phyloP scores from a whole-genome alignment of 176 grass and related monocot species.

The Oryza officinalis region DNA sequence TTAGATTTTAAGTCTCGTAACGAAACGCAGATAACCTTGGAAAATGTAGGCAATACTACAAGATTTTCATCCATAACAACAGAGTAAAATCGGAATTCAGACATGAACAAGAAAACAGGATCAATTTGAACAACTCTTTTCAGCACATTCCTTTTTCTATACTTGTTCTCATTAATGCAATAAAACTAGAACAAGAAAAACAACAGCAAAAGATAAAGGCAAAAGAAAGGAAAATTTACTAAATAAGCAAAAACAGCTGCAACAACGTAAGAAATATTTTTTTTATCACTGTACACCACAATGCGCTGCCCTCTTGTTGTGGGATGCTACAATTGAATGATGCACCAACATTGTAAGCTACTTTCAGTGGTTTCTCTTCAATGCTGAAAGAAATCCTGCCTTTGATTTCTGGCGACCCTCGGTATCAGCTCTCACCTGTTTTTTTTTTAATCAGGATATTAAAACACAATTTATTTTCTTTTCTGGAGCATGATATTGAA shows the following conservation, averaged over 20 bases:
- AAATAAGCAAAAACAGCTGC: not conserved
- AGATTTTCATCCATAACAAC: not conserved
- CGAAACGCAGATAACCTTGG: no score
- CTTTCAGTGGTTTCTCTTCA: slow-evolving; percentile 59
- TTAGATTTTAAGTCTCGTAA: no score
- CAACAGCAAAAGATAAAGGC: not conserved
- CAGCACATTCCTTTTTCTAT: not conserved
- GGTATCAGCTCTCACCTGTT: slow-evolving; percentile 47
- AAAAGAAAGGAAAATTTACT: not conserved
- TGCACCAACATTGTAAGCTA: not conserved
- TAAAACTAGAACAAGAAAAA: not conserved
- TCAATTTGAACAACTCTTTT: not conserved
- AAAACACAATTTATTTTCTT: not conserved
- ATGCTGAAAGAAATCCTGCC: slow-evolving; percentile 48
- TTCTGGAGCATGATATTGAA: not conserved
- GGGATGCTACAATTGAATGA: not conserved
- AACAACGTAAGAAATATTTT: not conserved
- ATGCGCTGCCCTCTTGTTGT: not conserved
- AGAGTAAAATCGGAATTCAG: not conserved
- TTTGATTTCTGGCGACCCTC: slow-evolving; percentile 46
- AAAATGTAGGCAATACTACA: not conserved
- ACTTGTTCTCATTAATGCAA: not conserved
- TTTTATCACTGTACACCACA: slow-evolving; percentile 2
- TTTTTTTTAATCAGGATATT: not conserved
- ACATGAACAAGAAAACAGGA: not conserved